Base-by-base conservation (phyloP, 257 asterid species). In the Penstemon eatonii region DNA sequence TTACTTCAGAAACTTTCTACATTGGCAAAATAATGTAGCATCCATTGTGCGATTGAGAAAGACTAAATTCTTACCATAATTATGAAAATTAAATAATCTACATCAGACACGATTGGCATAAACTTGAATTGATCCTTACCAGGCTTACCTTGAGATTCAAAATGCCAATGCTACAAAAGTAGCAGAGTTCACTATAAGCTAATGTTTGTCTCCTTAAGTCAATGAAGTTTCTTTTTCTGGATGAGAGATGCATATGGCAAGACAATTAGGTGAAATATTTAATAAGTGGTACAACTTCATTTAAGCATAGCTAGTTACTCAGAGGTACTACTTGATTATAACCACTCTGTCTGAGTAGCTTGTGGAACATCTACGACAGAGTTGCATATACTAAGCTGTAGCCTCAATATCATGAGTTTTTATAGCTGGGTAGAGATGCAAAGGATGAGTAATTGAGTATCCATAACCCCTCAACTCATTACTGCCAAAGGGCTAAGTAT, bases 241-340 rank as follows among this genome's bases (percentile, higher is more conserved):
- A 66, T 66, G 70, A 52, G 10, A 7, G 13, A 55, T 19, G 19
- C 50, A 51, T 42, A 52, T 25, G 25, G 6, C 51, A 39, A 18
- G 50, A 39, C 59, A 53, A 40, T 43, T 40, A 41, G n/a, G 12
- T 66, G 53, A 7, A 11, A 50, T 51, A 15, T 33, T 65, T 25
- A 1, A 51, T 52, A 5, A 51, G n/a, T 65, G 40, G 42, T 41
- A 7, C 42, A 54, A 18, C 6, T 7, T 42, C 15, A 36, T 25
- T 37, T 66, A 10, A 11, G 12, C 43, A 40, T 6, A 66, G 7
- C 10, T 37, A 3, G 51, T 1, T 38, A 4, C 38, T 9, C 37
- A 3, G 51, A 39, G 62, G 11, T 13, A 53, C 53, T 54, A 25
- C 63, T 66, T 66, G 63, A 53, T 53, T 44, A 12, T n/a, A 56